Percentiles rank a stretch among this genome's conserved stretches.
Evolutionary conservation across 371 early-diverging fungal genomes (phyloP).

Genomic region (Dinochytrium kinnereticum): DNA sequence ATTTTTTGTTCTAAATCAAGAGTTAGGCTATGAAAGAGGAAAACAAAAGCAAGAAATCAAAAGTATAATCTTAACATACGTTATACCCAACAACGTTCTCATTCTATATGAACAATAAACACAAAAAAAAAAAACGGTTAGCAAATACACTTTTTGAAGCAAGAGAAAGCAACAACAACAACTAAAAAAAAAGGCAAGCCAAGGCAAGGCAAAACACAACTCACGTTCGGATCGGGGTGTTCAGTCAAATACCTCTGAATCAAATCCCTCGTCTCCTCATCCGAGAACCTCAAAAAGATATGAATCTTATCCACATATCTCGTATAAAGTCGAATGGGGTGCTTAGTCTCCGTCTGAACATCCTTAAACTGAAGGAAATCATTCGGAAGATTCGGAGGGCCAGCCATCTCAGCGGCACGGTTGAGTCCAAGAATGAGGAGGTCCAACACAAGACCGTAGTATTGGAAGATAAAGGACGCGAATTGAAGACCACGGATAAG

Average conservation of each 20-base stretch:
- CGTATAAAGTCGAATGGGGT: conserved; percentile 96
- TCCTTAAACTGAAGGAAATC: conserved; percentile 97
- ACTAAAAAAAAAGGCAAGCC: background rate
- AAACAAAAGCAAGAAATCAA: no score
- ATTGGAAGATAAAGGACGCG: conserved; percentile 96
- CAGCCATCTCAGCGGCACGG: conserved; percentile 96
- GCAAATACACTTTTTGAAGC: no score
- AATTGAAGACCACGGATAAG: conserved; percentile 98
- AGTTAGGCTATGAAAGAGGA: no score
- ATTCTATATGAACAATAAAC: conserved; percentile 52
- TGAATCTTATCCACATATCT: conserved; percentile 94
- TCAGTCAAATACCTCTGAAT: conserved; percentile 97
- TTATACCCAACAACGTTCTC: conserved; percentile 98
- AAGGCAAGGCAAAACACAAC: background rate
- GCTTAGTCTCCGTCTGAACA: conserved; percentile 87
- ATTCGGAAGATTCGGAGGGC: conserved; percentile 91
- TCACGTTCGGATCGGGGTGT: conserved; percentile 94
- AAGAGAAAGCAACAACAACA: no score
- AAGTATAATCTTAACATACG: no score
- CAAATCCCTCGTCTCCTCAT: conserved; percentile 92
- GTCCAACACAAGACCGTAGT: conserved; percentile 97
- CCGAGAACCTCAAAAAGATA: conserved; percentile 92
- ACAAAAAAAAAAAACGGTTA: background rate
- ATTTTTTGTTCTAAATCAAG: conserved; percentile 60
- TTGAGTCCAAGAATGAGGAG: conserved; percentile 94